Evolutionary conservation across 805 yeast species (phyloP).

Genomic region (Ogataea trehalophila): DNA sequence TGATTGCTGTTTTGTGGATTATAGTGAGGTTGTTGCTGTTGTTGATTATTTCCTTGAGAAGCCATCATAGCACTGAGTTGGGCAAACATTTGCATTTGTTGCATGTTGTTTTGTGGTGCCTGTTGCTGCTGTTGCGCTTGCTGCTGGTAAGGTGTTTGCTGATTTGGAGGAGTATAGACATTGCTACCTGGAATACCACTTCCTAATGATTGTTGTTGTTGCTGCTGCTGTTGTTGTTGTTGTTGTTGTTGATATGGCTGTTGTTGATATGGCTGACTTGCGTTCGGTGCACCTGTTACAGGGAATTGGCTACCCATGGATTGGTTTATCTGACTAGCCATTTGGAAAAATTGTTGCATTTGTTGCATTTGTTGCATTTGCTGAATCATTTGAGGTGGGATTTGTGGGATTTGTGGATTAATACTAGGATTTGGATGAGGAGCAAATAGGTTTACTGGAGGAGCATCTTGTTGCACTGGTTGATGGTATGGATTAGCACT

Average conservation of each 20-base stretch:
- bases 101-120: conserved; percentile 12
- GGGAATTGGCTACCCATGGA: too few species aligned
- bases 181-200: not conserved
- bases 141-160: conserved; percentile 3
- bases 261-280: not conserved
- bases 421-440: conserved; percentile 12
- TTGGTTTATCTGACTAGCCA: conserved; percentile 4
- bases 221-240: too few species aligned
- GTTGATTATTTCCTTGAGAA: not conserved
- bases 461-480: conserved; percentile 9
- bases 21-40: not conserved
- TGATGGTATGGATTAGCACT: conserved; percentile 8
- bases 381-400: conserved; percentile 13
- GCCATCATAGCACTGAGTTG: conserved; percentile 3
- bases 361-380: conserved; percentile 1
- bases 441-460: not conserved
- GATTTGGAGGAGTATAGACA: not conserved
- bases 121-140: conserved; percentile 25
- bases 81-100: conserved; percentile 1
- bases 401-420: conserved; percentile 1
- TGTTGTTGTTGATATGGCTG: not conserved
- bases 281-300: not conserved
- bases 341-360: conserved; percentile 17
- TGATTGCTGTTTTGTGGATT: not conserved
- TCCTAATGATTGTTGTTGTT: not conserved